These are phyloP conservation scores for Ascochyta viciae-villosae DNA, from an alignment of 2,329 filamentous ascomycete species.

Conservation along the genomic window DNA sequence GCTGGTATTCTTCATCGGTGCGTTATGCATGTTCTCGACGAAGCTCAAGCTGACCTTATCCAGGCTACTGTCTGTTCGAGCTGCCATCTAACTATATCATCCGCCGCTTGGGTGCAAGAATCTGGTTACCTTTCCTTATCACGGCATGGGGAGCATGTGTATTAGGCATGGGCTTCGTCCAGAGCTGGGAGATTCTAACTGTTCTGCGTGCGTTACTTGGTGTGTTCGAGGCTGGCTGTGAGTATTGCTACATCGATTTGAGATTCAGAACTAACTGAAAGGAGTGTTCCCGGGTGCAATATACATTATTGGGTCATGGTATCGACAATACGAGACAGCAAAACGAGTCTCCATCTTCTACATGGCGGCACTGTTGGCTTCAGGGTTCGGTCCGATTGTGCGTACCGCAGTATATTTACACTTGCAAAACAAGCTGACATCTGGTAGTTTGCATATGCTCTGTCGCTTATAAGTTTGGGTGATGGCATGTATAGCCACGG, in stretches of 20 bases:
- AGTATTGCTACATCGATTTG: not conserved
- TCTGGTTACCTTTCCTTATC: conserved; percentile 42
- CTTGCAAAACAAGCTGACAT: not conserved
- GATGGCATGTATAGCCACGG: conserved; percentile 40
- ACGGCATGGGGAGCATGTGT: conserved; percentile 33
- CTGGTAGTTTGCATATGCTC: conserved; percentile 37
- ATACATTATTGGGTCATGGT: conserved; percentile 38
- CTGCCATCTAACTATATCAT: conserved; percentile 43
- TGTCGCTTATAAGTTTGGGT: conserved; percentile 43
- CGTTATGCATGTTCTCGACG: not conserved
- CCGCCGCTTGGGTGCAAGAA: conserved; percentile 38
- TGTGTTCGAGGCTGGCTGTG: conserved; percentile 35
- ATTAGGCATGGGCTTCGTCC: conserved; percentile 36
- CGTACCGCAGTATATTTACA: not conserved
- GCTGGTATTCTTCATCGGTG: conserved; percentile 41
- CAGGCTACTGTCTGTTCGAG: conserved; percentile 42
- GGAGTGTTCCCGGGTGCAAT: conserved; percentile 33
- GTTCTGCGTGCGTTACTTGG: conserved; percentile 30
- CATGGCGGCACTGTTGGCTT: conserved; percentile 38
- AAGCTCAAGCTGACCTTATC: not conserved
- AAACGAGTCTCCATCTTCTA: conserved; percentile 36
- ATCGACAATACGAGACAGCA: conserved; percentile 35
- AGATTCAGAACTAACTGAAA: not conserved
- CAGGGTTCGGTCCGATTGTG: conserved; percentile 44
- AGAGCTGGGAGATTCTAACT: conserved; percentile 28